Percentiles rank a stretch among this genome's conserved stretches.
phyloP scores from a whole-genome alignment of 179 eudicot genomes.

The Silene vulgaris region DNA sequence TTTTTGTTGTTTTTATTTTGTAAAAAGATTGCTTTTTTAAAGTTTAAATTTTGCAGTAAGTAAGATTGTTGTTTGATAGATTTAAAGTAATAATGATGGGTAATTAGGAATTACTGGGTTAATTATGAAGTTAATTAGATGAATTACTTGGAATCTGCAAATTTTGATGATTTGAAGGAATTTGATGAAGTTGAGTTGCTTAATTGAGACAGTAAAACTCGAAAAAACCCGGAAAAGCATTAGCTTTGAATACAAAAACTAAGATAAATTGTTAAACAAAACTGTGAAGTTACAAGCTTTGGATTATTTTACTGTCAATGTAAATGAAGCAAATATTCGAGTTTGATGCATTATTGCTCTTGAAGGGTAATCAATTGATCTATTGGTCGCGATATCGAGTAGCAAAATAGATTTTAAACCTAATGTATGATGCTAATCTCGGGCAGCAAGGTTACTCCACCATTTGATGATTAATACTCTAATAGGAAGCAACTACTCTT shows the following conservation, averaged over 20 bases:
- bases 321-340: not conserved
- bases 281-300: not conserved
- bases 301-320: not conserved
- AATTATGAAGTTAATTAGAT: not conserved
- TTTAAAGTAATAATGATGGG: not conserved
- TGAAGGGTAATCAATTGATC: not conserved
- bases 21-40: not conserved
- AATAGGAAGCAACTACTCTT: not conserved
- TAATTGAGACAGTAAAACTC: not conserved
- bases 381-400: not conserved
- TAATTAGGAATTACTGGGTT: not conserved
- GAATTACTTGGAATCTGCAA: not conserved
- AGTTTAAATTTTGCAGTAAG: not conserved
- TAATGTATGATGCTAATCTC: not conserved
- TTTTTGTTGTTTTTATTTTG: not conserved
- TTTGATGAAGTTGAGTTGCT: slow-evolving; percentile 9
- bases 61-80: not conserved
- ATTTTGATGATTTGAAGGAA: not conserved
- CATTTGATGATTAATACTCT: too few species aligned
- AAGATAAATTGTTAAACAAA: not conserved
- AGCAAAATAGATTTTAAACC: not conserved
- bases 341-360: not conserved
- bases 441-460: not conserved
- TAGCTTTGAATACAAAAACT: not conserved
- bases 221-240: not conserved